Base-by-base conservation (phyloP, 768 basidiomycete genomes). In the Saitozyma podzolica region DNA sequence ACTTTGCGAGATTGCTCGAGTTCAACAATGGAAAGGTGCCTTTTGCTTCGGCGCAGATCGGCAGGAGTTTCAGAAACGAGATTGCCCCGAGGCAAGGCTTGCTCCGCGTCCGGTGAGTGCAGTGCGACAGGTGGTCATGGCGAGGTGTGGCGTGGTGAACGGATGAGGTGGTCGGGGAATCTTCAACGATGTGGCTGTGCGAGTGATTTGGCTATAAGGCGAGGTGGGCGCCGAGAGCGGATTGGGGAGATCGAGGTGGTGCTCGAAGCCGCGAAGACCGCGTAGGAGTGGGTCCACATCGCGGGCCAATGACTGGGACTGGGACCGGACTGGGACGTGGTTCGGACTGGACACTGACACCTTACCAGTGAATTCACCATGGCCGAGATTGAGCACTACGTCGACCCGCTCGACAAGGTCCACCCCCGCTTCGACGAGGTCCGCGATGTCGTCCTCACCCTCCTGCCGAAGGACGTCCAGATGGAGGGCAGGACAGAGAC, bases 311-410 rank as follows among this genome's bases (percentile, higher is more conserved):
- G 29, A 29, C 29, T 29, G 29, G 29, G 29, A 29, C 29, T 29
- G 29, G 29, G 29, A 29, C 2, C 29, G 29, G 29, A 29, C 29
- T 29, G 29, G 29, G 29, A 29, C 29, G 29, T 29, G 29, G 2
- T 29, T 29, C 2, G 29, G 29, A 29, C 29, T 29, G 29, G 2
- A 29, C 29, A 29, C 29, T 29, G 29, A 29, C 29, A 60, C 47
- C 6, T 7, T 3, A 10, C 3, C 58, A 81, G 82, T 69, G 96
- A 99, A 80, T 99, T 98, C 82, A 96, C 92, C 10, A 96, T 98
- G 95, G 96, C 93, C 51, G 96, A 99, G 83, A 96, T 99, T 77
- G 96, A 99, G 81, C 96, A 99, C 82, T 99, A 83, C 67, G 96
- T 99, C 69, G 96, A 98, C 83, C 96, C 96, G 13, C 84, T 85